These are phyloP conservation scores for Neurospora tetraspora DNA, from an alignment of 495 filamentous ascomycete species.

Conservation along the genomic window DNA sequence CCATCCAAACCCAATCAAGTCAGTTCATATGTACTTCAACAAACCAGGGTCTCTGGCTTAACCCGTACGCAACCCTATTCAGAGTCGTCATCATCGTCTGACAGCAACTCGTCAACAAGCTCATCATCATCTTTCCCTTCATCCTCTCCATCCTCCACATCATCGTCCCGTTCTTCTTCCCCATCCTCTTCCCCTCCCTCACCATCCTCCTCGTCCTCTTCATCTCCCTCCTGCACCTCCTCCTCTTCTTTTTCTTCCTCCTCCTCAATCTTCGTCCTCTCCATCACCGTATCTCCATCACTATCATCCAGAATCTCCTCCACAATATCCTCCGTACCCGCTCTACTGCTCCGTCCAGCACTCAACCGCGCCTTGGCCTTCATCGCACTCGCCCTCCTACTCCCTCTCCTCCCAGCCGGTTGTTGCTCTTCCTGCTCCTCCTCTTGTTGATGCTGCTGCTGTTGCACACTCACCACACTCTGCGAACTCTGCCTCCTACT, in stretches of 20 bases:
- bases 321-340: conserved; percentile 2
- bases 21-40: background rate
- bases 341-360: background rate
- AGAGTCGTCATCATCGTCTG: conserved; percentile 23
- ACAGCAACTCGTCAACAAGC: conserved; percentile 34
- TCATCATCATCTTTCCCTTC: conserved; percentile 13
- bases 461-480: background rate
- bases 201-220: background rate
- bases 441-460: background rate
- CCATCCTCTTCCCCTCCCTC: background rate
- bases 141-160: conserved; percentile 8
- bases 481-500: background rate
- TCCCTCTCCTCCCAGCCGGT: background rate
- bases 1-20: background rate
- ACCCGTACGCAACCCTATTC: background rate
- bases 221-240: background rate
- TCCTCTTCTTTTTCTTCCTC: background rate
- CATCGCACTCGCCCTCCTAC: background rate
- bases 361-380: conserved; percentile 3
- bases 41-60: background rate
- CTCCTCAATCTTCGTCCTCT: conserved; percentile 11
- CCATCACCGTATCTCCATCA: conserved; percentile 1
- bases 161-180: conserved; percentile 1
- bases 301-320: conserved; percentile 12
- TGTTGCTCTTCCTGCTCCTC: background rate